These are phyloP conservation scores for Pogostemon cablin DNA, from an alignment of 257 asterid species.

Conservation along the genomic window DNA sequence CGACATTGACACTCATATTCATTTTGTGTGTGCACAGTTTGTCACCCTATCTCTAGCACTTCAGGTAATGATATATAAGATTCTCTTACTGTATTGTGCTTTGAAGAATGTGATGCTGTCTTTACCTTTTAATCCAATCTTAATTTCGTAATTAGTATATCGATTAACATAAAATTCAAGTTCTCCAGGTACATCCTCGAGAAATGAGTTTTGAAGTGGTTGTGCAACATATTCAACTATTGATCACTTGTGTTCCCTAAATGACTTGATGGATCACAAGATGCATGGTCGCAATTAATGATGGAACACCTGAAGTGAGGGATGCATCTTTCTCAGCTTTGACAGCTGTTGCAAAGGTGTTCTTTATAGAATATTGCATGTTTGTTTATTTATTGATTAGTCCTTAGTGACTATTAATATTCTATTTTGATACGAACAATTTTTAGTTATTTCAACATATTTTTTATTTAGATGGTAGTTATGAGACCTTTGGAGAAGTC, in stretches of 20 bases:
- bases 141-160: conserved; percentile 24
- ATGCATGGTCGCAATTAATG: conserved; percentile 87
- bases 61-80: conserved; percentile 60
- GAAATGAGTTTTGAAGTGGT: conserved; percentile 67
- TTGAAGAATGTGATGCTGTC: conserved; percentile 28
- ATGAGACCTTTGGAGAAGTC: too few species aligned
- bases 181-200: conserved; percentile 68
- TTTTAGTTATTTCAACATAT: too few species aligned
- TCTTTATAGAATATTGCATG: neutral
- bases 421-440: too few species aligned
- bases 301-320: conserved; percentile 99
- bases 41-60: conserved; percentile 47
- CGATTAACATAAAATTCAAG: conserved; percentile 44
- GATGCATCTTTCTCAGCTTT: conserved; percentile 97
- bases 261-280: conserved; percentile 39
- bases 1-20: conserved; percentile 43
- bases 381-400: too few species aligned
- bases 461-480: too few species aligned
- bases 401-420: too few species aligned
- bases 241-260: conserved; percentile 58
- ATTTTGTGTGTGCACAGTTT: conserved; percentile 61
- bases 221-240: conserved; percentile 68
- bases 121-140: conserved; percentile 18
- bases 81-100: conserved; percentile 20
- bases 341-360: conserved; percentile 53